phyloP scores from a whole-genome alignment of 768 basidiomycete genomes.

The Amanita rimosa region DNA sequence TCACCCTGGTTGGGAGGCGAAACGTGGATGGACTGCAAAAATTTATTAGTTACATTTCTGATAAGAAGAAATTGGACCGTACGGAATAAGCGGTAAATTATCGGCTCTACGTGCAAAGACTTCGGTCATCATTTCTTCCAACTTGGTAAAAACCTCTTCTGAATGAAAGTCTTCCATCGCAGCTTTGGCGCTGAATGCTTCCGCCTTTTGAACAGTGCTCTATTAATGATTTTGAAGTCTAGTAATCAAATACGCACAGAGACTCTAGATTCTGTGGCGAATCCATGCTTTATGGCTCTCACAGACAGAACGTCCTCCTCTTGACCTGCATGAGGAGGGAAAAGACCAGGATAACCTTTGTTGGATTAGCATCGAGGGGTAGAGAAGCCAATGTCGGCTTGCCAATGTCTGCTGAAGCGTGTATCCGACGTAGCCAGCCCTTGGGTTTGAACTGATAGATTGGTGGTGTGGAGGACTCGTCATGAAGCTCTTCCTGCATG shows the following conservation, averaged over 20 bases:
- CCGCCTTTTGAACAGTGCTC: constrained; percentile 29
- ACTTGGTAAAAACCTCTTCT: constrained; percentile 38
- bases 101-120: constrained; percentile 58
- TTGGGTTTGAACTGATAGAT: constrained; percentile 3
- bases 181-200: constrained; percentile 49
- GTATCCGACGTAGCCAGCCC: constrained; percentile 1
- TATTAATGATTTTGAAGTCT: not conserved
- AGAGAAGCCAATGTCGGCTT: not conserved
- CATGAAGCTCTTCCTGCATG: not conserved
- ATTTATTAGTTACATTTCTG: not conserved
- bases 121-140: constrained; percentile 71
- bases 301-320: constrained; percentile 67
- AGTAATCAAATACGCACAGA: constrained; percentile 30
- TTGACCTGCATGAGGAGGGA: constrained; percentile 64
- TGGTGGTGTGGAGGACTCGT: constrained; percentile 1
- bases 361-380: not conserved
- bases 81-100: constrained; percentile 52
- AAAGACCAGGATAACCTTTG: constrained; percentile 70
- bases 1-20: constrained; percentile 74
- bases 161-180: constrained; percentile 39
- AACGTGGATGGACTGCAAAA: constrained; percentile 48
- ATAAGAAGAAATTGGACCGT: constrained; percentile 16
- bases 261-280: constrained; percentile 38
- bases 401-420: constrained; percentile 1
- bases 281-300: constrained; percentile 55